Conservation (phyloP, 768 basidiomycete species). For the Mycena chlorophos region DNA sequence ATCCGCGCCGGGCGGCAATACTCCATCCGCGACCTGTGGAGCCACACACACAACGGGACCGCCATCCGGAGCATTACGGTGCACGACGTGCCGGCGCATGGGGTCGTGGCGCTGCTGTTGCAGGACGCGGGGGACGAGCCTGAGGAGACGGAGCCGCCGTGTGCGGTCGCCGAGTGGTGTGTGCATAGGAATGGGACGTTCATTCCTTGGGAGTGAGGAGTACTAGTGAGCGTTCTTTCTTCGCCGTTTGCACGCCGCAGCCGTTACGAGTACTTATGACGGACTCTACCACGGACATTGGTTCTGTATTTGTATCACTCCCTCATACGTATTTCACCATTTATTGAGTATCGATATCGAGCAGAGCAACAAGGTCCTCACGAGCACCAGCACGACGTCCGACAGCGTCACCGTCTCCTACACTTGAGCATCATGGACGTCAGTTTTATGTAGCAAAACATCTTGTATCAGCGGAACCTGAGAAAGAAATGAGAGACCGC, state of each 20-base stretch:
- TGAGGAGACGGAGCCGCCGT: conserved; percentile 53
- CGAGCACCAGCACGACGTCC: not conserved
- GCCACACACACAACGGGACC: conserved; percentile 69
- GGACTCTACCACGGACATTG: too few relatives aligned
- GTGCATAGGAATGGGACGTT: conserved; percentile 58
- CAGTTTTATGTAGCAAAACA: not conserved
- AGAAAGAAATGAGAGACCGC: not conserved
- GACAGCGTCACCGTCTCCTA: not conserved
- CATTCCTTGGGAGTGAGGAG: too few relatives aligned
- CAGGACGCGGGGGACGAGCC: conserved; percentile 71
- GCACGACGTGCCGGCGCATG: conserved; percentile 61
- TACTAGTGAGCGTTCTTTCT: too few relatives aligned
- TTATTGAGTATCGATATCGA: not conserved
- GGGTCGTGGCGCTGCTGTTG: conserved; percentile 65
- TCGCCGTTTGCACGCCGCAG: too few relatives aligned
- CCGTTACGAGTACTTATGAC: too few relatives aligned
- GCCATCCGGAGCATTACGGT: conserved; percentile 59
- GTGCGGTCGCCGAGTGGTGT: conserved; percentile 59
- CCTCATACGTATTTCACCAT: too few relatives aligned
- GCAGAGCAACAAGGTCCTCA: not conserved
- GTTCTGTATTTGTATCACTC: too few relatives aligned
- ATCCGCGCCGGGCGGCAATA: conserved; percentile 67
- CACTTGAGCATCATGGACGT: not conserved
- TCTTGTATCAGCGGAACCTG: too few relatives aligned
- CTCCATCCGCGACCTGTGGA: conserved; percentile 69